Conservation (phyloP, 2,329 filamentous ascomycete genomes). For the Botrytis squamosa region DNA sequence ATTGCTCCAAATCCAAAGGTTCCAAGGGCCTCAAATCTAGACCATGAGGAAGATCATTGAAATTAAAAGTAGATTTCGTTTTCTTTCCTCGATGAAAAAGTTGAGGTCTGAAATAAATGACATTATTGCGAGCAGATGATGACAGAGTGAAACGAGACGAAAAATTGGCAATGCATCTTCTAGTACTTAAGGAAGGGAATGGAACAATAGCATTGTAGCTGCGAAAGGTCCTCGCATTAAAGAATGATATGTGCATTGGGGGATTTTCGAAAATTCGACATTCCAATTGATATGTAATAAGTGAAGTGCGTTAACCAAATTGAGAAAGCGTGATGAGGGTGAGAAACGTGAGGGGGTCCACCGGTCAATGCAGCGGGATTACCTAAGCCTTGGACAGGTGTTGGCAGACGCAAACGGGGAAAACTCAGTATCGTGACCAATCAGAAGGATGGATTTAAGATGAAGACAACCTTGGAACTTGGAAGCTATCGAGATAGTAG, state of each 20-base stretch:
- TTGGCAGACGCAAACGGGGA: not conserved
- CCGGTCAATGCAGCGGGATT: not conserved
- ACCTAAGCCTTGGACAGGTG: not conserved
- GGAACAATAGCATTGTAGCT: not conserved
- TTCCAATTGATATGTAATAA: not conserved
- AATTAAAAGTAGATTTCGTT: slow-evolving; percentile 52
- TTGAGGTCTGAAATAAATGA: not conserved
- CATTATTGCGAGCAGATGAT: not conserved
- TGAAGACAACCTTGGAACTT: too few species aligned
- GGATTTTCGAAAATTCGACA: not conserved
- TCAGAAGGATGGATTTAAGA: not conserved
- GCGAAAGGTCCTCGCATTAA: slow-evolving; percentile 10
- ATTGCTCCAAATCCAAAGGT: slow-evolving; percentile 37
- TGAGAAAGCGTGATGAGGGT: not conserved
- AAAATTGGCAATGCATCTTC: not conserved
- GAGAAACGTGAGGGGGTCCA: not conserved
- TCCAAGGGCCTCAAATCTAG: slow-evolving; percentile 31
- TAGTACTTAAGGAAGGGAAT: not conserved
- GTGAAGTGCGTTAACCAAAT: not conserved
- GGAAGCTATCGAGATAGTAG: too few species aligned
- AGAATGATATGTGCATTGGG: slow-evolving; percentile 14
- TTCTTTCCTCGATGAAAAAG: slow-evolving; percentile 49
- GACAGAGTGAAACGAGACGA: not conserved
- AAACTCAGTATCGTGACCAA: not conserved
- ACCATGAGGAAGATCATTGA: slow-evolving; percentile 52